phyloP scores from a whole-genome alignment of 2,329 filamentous ascomycete species.

The Pseudocercospora cruenta region DNA sequence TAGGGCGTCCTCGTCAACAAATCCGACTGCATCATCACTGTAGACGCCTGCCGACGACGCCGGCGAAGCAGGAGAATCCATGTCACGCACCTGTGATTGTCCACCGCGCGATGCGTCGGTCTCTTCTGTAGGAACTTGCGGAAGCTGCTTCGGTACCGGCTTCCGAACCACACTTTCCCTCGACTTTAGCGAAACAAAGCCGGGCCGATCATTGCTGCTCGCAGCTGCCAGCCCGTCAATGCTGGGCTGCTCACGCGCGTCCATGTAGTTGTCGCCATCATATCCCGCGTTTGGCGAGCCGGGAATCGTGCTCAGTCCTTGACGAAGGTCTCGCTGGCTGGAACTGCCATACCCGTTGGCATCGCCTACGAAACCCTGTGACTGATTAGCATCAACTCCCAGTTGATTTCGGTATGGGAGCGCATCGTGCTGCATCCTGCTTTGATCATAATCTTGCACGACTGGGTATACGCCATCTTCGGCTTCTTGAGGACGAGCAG shows the following conservation, averaged over 20 bases:
- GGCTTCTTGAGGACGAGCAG: conserved; percentile 47
- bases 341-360: conserved; percentile 16
- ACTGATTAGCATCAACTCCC: conserved; percentile 44
- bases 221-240: conserved; percentile 23
- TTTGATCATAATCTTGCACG: not conserved
- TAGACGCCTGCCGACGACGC: conserved; percentile 27
- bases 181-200: conserved; percentile 31
- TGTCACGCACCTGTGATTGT: conserved; percentile 28
- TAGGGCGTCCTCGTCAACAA: conserved; percentile 50
- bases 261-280: conserved; percentile 39
- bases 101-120: conserved; percentile 19
- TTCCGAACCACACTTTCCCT: conserved; percentile 34
- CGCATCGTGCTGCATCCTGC: conserved; percentile 14
- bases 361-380: conserved; percentile 28
- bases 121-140: conserved; percentile 14
- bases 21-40: conserved; percentile 35
- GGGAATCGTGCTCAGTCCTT: conserved; percentile 50
- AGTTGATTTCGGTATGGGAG: conserved; percentile 34
- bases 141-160: conserved; percentile 30
- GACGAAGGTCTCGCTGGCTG: conserved; percentile 19
- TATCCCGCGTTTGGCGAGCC: conserved; percentile 47
- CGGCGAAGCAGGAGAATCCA: conserved; percentile 28
- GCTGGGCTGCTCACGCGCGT: conserved; percentile 23
- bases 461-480: conserved; percentile 21
- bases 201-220: conserved; percentile 27